Percentiles rank a stretch among this genome's conserved stretches.
These are phyloP conservation scores for Actinidia chinensis DNA, from an alignment of 179 eudicot species.

Conservation along the genomic window DNA sequence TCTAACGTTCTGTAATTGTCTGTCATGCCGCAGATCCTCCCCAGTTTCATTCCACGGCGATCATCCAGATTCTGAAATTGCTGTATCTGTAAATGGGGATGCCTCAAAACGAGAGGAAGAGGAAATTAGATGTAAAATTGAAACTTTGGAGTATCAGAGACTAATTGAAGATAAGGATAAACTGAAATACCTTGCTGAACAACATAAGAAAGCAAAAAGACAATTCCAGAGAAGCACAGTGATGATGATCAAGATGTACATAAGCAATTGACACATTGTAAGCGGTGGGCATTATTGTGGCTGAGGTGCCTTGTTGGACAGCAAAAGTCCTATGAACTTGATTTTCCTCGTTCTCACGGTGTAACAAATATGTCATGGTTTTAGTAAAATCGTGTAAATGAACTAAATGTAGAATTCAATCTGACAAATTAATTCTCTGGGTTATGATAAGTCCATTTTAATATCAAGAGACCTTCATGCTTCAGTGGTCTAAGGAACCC, in stretches of 20 bases:
- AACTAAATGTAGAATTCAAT: too few species aligned
- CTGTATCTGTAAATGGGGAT: slow-evolving; percentile 34
- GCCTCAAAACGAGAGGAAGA: slow-evolving; percentile 54
- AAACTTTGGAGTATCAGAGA: slow-evolving; percentile 84
- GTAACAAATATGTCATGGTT: too few species aligned
- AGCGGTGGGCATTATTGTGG: slow-evolving; percentile 29
- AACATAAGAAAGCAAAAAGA: slow-evolving; percentile 39
- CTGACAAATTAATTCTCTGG: too few species aligned
- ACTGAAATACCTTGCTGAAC: slow-evolving; percentile 86
- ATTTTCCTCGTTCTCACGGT: too few species aligned
- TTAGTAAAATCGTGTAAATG: too few species aligned
- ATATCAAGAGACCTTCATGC: slow-evolving; percentile 8
- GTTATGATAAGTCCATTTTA: slow-evolving; percentile 5
- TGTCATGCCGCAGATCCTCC: slow-evolving; percentile 48
- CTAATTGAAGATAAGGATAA: slow-evolving; percentile 87
- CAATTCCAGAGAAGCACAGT: slow-evolving; percentile 29
- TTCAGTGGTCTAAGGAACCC: slow-evolving; percentile 37
- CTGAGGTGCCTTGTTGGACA: neutral
- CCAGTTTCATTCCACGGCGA: slow-evolving; percentile 43
- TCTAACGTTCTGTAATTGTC: slow-evolving; percentile 16
- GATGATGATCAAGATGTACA: slow-evolving; percentile 21
- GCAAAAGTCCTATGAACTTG: too few species aligned
- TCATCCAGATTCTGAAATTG: slow-evolving; percentile 38
- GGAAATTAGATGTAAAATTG: slow-evolving; percentile 52
- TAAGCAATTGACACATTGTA: slow-evolving; percentile 23